Evolutionary conservation across 768 basidiomycete species (phyloP).

Genomic region (Hericium rajendrae): DNA sequence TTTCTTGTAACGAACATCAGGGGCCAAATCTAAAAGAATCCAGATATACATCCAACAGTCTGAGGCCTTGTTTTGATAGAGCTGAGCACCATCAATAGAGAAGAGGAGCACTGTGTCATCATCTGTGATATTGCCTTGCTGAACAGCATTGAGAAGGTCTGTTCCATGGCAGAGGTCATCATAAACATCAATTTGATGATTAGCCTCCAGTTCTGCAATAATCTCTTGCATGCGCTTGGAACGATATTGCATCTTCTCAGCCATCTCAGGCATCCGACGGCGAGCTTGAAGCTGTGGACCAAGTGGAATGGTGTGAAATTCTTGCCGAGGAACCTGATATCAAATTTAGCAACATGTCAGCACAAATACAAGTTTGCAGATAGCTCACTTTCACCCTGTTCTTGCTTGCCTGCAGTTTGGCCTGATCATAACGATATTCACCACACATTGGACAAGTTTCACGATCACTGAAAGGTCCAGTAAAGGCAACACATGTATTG

Average conservation of each 20-base stretch:
- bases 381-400: not conserved
- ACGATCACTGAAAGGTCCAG: conserved; percentile 10
- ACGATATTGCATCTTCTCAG: conserved; percentile 8
- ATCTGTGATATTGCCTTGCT: conserved; percentile 13
- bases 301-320: conserved; percentile 14
- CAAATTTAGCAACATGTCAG: no score
- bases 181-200: not conserved
- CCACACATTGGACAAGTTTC: conserved; percentile 10
- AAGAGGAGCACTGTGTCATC: conserved; percentile 25
- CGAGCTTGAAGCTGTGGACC: conserved; percentile 14
- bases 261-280: not conserved
- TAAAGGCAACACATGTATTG: conserved; percentile 13
- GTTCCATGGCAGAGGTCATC: conserved; percentile 15
- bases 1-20: conserved; percentile 22
- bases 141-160: conserved; percentile 19
- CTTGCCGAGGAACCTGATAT: not conserved
- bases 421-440: conserved; percentile 6
- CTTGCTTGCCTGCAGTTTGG: not conserved
- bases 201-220: not conserved
- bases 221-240: not conserved
- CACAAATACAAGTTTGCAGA: no score
- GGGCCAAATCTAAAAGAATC: conserved; percentile 26
- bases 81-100: conserved; percentile 32
- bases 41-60: conserved; percentile 28
- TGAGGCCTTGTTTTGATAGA: conserved; percentile 27